A percentile compares a stretch with the other conserved stretches of the same genome.
These are phyloP conservation scores for Rhipidocladum racemiflorum DNA, from an alignment of 176 grass and related monocot species.

Conservation along the genomic window DNA sequence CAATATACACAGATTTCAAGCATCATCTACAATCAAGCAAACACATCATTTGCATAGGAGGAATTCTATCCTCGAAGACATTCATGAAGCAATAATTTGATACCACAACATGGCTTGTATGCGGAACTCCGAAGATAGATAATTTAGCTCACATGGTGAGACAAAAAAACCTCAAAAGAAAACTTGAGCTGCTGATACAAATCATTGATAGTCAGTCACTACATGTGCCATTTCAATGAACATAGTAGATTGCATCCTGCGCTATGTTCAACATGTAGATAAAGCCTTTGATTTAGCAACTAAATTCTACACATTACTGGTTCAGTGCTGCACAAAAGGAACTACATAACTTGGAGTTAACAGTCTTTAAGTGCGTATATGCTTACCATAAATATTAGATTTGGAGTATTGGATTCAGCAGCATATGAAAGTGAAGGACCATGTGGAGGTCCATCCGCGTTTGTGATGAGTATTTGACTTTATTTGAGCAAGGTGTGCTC, in stretches of 20 bases:
- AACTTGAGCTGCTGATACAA: conserved; percentile 71
- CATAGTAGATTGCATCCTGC: conserved; percentile 95
- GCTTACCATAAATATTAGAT: no score
- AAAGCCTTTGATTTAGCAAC: conserved; percentile 6
- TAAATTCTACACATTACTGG: neutral
- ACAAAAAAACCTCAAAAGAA: conserved; percentile 70
- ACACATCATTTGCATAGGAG: neutral
- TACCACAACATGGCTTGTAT: conserved; percentile 71
- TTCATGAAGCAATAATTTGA: conserved; percentile 97
- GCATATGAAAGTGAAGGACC: no score
- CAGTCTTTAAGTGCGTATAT: no score
- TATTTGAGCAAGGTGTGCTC: no score
- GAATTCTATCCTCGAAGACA: conserved; percentile 88
- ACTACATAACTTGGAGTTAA: no score
- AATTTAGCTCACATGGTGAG: conserved; percentile 3
- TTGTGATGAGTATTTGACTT: no score
- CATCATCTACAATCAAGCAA: no score
- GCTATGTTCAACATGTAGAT: conserved; percentile 49
- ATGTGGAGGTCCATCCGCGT: no score
- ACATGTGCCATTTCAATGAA: conserved; percentile 80
- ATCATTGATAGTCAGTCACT: conserved; percentile 52
- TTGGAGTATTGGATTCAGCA: no score
- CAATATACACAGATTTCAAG: no score
- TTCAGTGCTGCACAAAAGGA: neutral
- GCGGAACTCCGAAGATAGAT: conserved; percentile 39